Percentiles rank a stretch among this genome's conserved stretches.
These are phyloP conservation scores for Lodderomyces oxycetoniae DNA, from an alignment of 1,139 yeast genomes.

Conservation along the genomic window DNA sequence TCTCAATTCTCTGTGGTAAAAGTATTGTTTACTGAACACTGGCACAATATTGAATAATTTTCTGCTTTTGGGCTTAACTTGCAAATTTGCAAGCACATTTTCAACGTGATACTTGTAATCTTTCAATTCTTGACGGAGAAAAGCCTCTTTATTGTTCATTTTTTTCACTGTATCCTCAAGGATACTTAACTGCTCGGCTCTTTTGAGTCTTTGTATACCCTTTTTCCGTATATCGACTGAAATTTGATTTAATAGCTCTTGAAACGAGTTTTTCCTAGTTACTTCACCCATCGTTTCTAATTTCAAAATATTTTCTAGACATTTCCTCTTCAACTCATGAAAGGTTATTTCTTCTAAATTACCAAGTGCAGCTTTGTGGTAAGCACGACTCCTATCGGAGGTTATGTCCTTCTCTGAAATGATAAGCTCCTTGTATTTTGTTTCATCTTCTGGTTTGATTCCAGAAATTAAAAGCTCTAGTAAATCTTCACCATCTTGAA, in stretches of 20 bases:
- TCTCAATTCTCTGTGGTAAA: slow-evolving; percentile 68
- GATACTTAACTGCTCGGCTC: slow-evolving; percentile 58
- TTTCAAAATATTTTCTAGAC: slow-evolving; percentile 72
- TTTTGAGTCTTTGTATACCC: slow-evolving; percentile 58
- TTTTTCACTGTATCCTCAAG: slow-evolving; percentile 58
- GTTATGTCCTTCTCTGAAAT: slow-evolving; percentile 39
- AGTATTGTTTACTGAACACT: slow-evolving; percentile 74
- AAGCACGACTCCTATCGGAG: slow-evolving; percentile 23
- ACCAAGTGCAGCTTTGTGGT: slow-evolving; percentile 43
- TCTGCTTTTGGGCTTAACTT: slow-evolving; percentile 49
- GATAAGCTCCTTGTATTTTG: slow-evolving; percentile 52
- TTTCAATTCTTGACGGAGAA: slow-evolving; percentile 54
- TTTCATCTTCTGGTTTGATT: slow-evolving; percentile 65
- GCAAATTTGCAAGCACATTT: slow-evolving; percentile 57
- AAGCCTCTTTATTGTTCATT: slow-evolving; percentile 56
- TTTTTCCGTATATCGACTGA: slow-evolving; percentile 82
- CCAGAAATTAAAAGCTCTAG: slow-evolving; percentile 72
- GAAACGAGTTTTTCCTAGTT: slow-evolving; percentile 68
- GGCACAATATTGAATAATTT: slow-evolving; percentile 51
- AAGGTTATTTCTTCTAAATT: slow-evolving; percentile 56
- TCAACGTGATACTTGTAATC: slow-evolving; percentile 73
- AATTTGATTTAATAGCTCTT: slow-evolving; percentile 73
- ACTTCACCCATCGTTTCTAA: slow-evolving; percentile 67
- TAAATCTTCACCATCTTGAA: slow-evolving; percentile 70
- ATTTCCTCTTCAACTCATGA: slow-evolving; percentile 71